Percentiles rank a stretch among this genome's conserved stretches.
These are phyloP conservation scores for Penicillium coprophilum DNA, from an alignment of 495 filamentous ascomycete species.

Conservation along the genomic window DNA sequence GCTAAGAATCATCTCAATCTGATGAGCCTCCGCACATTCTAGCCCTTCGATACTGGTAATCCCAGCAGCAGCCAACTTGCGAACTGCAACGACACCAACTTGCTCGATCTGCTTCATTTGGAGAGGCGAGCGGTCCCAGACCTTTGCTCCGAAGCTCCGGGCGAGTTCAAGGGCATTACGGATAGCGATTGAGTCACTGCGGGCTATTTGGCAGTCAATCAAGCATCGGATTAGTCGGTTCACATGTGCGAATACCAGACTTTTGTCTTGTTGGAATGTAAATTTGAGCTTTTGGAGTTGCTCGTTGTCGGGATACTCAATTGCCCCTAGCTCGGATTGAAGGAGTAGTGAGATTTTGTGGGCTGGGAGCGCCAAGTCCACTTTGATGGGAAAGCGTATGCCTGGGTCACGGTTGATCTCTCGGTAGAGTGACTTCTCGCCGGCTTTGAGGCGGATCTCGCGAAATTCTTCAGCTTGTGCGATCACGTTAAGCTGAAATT, in stretches of 20 bases:
- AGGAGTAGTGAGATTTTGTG: slow-evolving; percentile 90
- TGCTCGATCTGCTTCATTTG: slow-evolving; percentile 86
- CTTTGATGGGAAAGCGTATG: slow-evolving; percentile 78
- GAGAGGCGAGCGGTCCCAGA: slow-evolving; percentile 82
- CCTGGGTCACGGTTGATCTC: slow-evolving; percentile 73
- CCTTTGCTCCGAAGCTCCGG: slow-evolving; percentile 72
- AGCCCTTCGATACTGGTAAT: slow-evolving; percentile 72
- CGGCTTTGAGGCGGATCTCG: slow-evolving; percentile 70
- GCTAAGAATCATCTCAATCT: slow-evolving; percentile 74
- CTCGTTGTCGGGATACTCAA: slow-evolving; percentile 67
- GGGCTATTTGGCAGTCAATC: slow-evolving; percentile 74
- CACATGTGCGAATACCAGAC: slow-evolving; percentile 68
- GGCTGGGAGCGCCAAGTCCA: slow-evolving; percentile 63
- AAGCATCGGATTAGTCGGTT: slow-evolving; percentile 79
- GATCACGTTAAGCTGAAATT: slow-evolving; percentile 58
- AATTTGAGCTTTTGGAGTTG: slow-evolving; percentile 59
- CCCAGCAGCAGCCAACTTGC: slow-evolving; percentile 71
- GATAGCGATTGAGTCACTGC: slow-evolving; percentile 64
- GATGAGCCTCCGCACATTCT: slow-evolving; percentile 60
- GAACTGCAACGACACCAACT: slow-evolving; percentile 74
- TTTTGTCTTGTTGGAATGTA: slow-evolving; percentile 68
- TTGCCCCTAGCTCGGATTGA: slow-evolving; percentile 73
- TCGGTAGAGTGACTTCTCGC: slow-evolving; percentile 75
- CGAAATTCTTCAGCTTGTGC: slow-evolving; percentile 76
- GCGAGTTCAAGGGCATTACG: slow-evolving; percentile 75